A percentile compares a stretch with the other conserved stretches of the same genome.
These are phyloP conservation scores for Dendrocalamus latiflorus DNA, from an alignment of 202 grass and related monocot genomes.

Conservation along the genomic window DNA sequence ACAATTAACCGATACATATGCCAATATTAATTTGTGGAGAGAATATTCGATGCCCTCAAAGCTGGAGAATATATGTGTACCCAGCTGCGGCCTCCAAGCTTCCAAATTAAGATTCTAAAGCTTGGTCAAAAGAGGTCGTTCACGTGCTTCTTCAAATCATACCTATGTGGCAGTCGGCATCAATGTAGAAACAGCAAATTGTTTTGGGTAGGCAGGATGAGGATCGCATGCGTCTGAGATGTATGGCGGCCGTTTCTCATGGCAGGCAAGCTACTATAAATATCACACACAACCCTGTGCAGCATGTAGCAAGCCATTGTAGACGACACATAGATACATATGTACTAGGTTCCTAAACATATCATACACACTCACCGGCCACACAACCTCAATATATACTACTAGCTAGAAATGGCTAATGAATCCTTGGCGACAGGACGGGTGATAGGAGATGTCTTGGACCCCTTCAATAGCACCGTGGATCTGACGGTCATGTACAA, in stretches of 20 bases:
- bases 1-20: too few relatives aligned
- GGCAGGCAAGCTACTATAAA: neutral
- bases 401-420: constrained; percentile 43
- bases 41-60: neutral
- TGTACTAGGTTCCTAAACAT: neutral
- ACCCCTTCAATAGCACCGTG: constrained; percentile 50
- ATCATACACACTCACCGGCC: neutral
- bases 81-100: neutral
- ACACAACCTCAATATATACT: neutral
- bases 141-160: neutral
- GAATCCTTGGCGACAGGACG: constrained; percentile 47
- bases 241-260: neutral
- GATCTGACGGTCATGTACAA: constrained; percentile 40
- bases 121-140: neutral
- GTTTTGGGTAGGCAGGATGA: neutral
- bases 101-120: neutral
- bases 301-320: neutral
- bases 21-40: neutral
- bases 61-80: neutral
- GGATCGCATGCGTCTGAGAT: neutral
- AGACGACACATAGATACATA: neutral
- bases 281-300: neutral
- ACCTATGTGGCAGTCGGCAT: neutral
- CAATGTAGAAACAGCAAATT: neutral
- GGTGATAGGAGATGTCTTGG: constrained; percentile 64